Evolutionary conservation across 2,329 filamentous ascomycete species (phyloP).

Genomic region (Cephalotrichum gorgonifer): DNA sequence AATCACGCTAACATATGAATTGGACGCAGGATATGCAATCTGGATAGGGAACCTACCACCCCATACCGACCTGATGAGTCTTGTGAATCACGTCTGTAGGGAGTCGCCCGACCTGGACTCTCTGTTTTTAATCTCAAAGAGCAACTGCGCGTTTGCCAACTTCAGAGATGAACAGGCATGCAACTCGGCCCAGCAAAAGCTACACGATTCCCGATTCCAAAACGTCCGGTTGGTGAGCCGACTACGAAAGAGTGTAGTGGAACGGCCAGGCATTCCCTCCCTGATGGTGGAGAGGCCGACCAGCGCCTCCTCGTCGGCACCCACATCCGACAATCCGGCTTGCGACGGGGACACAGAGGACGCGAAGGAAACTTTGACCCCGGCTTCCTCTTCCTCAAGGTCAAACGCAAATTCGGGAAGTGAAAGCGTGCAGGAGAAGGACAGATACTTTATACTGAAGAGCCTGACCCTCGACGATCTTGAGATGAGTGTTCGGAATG

Average conservation of each 20-base stretch:
- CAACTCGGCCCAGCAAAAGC: constrained; percentile 63
- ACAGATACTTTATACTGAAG: constrained; percentile 85
- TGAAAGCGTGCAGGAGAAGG: constrained; percentile 7
- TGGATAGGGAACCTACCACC: constrained; percentile 94
- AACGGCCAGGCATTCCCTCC: constrained; percentile 28
- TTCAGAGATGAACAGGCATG: constrained; percentile 76
- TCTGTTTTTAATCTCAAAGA: constrained; percentile 89
- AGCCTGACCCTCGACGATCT: constrained; percentile 86
- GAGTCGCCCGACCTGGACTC: constrained; percentile 74
- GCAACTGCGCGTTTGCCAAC: constrained; percentile 95
- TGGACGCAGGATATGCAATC: constrained; percentile 62
- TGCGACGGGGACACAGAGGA: background rate
- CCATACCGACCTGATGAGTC: constrained; percentile 65
- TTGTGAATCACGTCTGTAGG: constrained; percentile 86
- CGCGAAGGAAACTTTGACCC: background rate
- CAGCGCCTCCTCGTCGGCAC: constrained; percentile 12
- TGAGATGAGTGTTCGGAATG: constrained; percentile 76
- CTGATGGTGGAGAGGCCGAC: constrained; percentile 44
- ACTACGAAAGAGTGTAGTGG: constrained; percentile 49
- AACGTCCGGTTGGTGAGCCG: constrained; percentile 79
- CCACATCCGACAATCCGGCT: constrained; percentile 6
- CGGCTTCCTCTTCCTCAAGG: background rate
- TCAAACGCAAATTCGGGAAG: background rate
- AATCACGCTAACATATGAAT: constrained; percentile 8
- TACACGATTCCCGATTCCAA: constrained; percentile 86